A percentile compares a stretch with the other conserved stretches of the same genome.
Conservation (phyloP, 257 asterid genomes). For the Fraxinus anomala region DNA sequence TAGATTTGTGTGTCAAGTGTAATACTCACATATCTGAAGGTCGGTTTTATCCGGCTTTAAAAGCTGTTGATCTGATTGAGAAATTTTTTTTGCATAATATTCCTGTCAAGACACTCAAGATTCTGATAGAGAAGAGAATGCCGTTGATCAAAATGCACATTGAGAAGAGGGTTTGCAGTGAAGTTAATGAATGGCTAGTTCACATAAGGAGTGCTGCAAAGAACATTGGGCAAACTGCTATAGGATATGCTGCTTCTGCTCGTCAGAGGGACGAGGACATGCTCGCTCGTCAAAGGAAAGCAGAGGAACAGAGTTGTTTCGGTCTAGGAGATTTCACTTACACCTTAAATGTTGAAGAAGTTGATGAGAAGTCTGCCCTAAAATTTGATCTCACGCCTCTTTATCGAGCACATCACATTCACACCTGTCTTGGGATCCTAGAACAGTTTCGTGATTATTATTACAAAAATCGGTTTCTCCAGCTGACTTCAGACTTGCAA, state of each 20-base stretch:
- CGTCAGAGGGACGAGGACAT: conserved; percentile 95
- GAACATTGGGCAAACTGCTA: conserved; percentile 86
- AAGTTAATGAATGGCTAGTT: conserved; percentile 92
- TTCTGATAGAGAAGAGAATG: conserved; percentile 59
- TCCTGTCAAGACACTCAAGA: conserved; percentile 63
- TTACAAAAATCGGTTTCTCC: conserved; percentile 69
- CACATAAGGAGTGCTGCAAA: conserved; percentile 78
- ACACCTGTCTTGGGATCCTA: conserved; percentile 70
- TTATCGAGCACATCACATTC: conserved; percentile 87
- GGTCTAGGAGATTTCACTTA: conserved; percentile 80
- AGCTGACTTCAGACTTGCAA: conserved; percentile 84
- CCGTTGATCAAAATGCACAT: conserved; percentile 73
- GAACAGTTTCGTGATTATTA: conserved; percentile 81
- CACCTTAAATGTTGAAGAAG: conserved; percentile 81
- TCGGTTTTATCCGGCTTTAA: conserved; percentile 83
- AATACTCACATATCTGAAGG: conserved; percentile 74
- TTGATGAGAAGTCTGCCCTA: conserved; percentile 66
- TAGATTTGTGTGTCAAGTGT: conserved; percentile 85
- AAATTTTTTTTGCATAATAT: conserved; percentile 62
- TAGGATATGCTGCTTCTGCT: conserved; percentile 76
- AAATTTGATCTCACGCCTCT: conserved; percentile 92
- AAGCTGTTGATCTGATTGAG: conserved; percentile 83
- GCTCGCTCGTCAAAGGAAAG: conserved; percentile 91
- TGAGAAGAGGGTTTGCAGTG: conserved; percentile 72
- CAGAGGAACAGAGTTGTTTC: conserved; percentile 80